Evolutionary conservation across 2,329 filamentous ascomycete genomes (phyloP), one percentile per base, ranked within the genome.

Genomic region (Atkinsonella hypoxylon): DNA sequence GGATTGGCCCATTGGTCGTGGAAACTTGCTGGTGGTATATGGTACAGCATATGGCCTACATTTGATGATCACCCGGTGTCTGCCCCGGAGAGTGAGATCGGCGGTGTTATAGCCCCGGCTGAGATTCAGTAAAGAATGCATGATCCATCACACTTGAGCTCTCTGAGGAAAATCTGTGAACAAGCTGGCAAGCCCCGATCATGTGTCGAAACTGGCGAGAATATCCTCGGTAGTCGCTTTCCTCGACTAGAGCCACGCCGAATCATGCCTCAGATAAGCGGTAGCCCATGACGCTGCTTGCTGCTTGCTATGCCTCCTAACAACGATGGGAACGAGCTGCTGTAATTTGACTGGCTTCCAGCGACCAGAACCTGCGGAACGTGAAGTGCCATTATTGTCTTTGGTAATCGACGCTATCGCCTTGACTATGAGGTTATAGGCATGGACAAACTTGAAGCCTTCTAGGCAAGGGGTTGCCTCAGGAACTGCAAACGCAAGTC

Each of bases 291-390:
- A 26, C 45, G n/a, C n/a, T 75, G 48, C 81, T 81, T 47, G 74
- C 79, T 6, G 80, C 81, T 81, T 47, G 74, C 79, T 6, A 80
- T 77, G 54, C 81, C 81, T n/a, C 68, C 76, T 81, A 31, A 82
- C 73, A 32, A 85, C 70, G 48, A 85, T 78, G 64, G 83, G 84
- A 61, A 84, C 81, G 57, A 47, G 40, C 30, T 30, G 2, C 36
- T 39, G 32, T n/a, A 18, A 4, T 20, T 34, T 20, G 15, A n/a
- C 13, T 3, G 17, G 3, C n/a, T 30, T 13, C 8, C 45, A 34
- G 18, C 34, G 45, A 7, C 26, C 0, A 17, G 18, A 30, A 15
- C 45, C 45, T n/a, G 11, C 3, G 22, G 8, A 17, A 30, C 31
- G 13, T 47, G 45, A 22, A 1, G 6, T 5, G 18, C 2, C 18